These are phyloP conservation scores for Leccinum truebloodii DNA, from an alignment of 768 basidiomycete genomes.

Conservation along the genomic window DNA sequence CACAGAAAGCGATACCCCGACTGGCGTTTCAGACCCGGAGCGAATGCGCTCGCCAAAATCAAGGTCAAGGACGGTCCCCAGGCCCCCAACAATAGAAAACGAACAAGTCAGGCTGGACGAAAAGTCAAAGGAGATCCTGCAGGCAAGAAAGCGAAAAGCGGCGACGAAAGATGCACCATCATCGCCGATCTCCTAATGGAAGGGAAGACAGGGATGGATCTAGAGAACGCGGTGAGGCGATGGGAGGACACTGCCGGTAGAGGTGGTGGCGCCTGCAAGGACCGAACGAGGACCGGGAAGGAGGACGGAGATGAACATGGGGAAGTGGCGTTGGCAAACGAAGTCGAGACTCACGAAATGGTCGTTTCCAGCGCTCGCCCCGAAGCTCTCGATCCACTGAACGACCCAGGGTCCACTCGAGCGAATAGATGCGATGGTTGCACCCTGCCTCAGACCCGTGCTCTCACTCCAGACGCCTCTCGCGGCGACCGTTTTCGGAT, in stretches of 20 bases:
- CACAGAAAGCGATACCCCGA: constrained; percentile 76
- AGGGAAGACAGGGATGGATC: constrained; percentile 63
- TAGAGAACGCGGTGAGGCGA: constrained; percentile 61
- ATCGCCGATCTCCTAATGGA: constrained; percentile 67
- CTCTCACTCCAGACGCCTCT: constrained; percentile 30
- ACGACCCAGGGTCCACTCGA: constrained; percentile 1
- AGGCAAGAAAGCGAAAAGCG: constrained; percentile 30
- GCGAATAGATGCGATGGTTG: constrained; percentile 5
- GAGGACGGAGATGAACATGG: constrained; percentile 28
- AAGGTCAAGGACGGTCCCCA: constrained; percentile 44
- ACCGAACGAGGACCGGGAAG: constrained; percentile 5
- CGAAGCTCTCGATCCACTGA: neutral
- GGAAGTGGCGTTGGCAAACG: constrained; percentile 20
- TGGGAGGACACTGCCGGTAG: constrained; percentile 34
- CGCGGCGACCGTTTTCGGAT: constrained; percentile 40
- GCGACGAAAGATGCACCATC: constrained; percentile 61
- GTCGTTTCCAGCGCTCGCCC: constrained; percentile 3
- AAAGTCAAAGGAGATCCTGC: constrained; percentile 34
- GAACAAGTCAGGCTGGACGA: constrained; percentile 29
- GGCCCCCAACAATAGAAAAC: constrained; percentile 28
- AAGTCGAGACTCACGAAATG: constrained; percentile 11
- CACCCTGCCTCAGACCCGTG: constrained; percentile 19
- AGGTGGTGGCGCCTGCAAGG: constrained; percentile 5
- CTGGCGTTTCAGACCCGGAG: constrained; percentile 79
- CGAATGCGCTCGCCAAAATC: constrained; percentile 41